Percentiles rank a stretch among this genome's conserved stretches.
Conservation (phyloP, 495 filamentous ascomycete species). For the Sordaria brevicollis region DNA sequence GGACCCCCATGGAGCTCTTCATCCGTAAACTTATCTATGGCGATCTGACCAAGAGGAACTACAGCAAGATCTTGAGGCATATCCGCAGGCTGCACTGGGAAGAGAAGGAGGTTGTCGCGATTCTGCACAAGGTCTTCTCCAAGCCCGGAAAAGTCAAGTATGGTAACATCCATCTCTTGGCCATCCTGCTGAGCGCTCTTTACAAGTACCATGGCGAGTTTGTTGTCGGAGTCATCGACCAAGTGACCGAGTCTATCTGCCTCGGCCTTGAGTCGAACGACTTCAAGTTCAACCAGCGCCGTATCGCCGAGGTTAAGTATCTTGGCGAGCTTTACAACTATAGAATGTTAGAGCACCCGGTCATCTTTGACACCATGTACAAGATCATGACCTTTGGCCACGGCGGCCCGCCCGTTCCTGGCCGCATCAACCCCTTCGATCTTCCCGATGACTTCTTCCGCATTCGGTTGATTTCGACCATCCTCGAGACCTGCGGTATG, state of each 20-base stretch:
- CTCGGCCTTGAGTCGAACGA: conserved; percentile 90
- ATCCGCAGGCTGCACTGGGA: conserved; percentile 97
- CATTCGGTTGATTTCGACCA: conserved; percentile 74
- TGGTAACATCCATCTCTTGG: conserved; percentile 90
- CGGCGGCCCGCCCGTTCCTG: conserved; percentile 70
- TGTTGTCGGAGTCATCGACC: conserved; percentile 77
- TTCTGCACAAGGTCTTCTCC: conserved; percentile 84
- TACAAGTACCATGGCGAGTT: conserved; percentile 90
- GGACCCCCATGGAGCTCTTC: conserved; percentile 85
- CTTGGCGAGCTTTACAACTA: conserved; percentile 97
- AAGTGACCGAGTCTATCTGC: conserved; percentile 77
- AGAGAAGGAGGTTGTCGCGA: conserved; percentile 72
- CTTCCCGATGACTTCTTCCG: conserved; percentile 93
- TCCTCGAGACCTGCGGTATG: conserved; percentile 91
- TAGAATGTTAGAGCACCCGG: conserved; percentile 88
- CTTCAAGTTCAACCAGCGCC: conserved; percentile 95
- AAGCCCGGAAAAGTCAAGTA: conserved; percentile 97
- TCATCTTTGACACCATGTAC: conserved; percentile 93
- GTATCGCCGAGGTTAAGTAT: conserved; percentile 93
- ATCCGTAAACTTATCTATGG: conserved; percentile 83
- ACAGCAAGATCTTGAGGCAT: conserved; percentile 84
- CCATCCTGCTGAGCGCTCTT: conserved; percentile 78
- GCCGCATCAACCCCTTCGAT: conserved; percentile 64
- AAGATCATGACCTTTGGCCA: conserved; percentile 89
- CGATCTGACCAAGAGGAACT: conserved; percentile 88